These are phyloP conservation scores for Suillus sp. DNA, from an alignment of 768 basidiomycete genomes.

Conservation along the genomic window DNA sequence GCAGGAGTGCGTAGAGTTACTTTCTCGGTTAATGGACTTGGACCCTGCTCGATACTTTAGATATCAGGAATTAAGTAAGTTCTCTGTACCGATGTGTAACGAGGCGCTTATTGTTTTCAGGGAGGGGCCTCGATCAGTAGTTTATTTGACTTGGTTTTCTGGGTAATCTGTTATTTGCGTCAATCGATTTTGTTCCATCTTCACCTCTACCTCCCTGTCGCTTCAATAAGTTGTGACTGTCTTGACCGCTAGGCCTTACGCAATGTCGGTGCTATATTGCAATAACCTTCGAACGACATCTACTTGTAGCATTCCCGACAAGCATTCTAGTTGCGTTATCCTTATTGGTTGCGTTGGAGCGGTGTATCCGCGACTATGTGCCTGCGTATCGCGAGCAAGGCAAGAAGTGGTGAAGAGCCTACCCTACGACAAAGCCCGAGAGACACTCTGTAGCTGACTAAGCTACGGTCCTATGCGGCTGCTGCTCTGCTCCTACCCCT, in stretches of 20 bases:
- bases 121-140: conserved; percentile 3
- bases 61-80: conserved; percentile 68
- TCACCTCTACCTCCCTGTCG: background rate
- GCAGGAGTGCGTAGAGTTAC: conserved; percentile 51
- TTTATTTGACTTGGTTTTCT: background rate
- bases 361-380: too few relatives aligned
- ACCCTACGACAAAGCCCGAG: too few relatives aligned
- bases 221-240: background rate
- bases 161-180: background rate
- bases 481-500: too few relatives aligned
- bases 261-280: background rate
- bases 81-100: too few relatives aligned
- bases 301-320: too few relatives aligned
- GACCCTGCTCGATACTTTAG: conserved; percentile 68
- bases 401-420: too few relatives aligned
- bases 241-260: background rate
- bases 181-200: background rate
- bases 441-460: too few relatives aligned
- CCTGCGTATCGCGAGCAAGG: too few relatives aligned
- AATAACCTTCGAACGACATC: too few relatives aligned
- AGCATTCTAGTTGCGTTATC: too few relatives aligned
- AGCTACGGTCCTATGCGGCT: too few relatives aligned
- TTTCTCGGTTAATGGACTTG: conserved; percentile 56
- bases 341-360: too few relatives aligned
- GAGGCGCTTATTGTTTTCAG: background rate